Evolutionary conservation across 345 rosid genomes (phyloP).

Genomic region (Turnera subulata): DNA sequence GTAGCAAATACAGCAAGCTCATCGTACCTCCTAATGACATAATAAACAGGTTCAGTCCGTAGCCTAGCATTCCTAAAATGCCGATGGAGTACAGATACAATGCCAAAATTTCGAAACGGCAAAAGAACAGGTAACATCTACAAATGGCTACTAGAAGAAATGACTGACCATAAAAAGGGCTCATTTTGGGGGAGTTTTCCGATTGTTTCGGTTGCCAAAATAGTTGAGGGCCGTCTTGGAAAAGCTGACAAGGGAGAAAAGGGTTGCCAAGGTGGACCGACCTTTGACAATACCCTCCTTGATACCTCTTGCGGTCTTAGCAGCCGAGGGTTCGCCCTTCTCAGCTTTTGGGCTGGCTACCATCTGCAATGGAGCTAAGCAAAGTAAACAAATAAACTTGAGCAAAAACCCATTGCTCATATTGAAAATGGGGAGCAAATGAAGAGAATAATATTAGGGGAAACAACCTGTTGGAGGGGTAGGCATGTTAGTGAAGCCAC

Average conservation of each 20-base stretch:
- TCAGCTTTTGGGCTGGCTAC: conserved; percentile 32
- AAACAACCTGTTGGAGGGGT: conserved; percentile 51
- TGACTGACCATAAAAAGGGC: too few relatives aligned
- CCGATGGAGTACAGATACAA: too few relatives aligned
- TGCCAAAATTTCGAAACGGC: too few relatives aligned
- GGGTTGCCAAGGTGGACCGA: conserved; percentile 47
- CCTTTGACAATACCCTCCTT: conserved; percentile 69
- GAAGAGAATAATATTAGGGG: not conserved
- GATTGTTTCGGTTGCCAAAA: conserved; percentile 43
- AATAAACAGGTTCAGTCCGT: too few relatives aligned
- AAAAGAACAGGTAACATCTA: too few relatives aligned
- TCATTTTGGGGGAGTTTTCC: conserved; percentile 16
- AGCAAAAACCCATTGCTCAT: too few relatives aligned
- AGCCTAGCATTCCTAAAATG: too few relatives aligned
- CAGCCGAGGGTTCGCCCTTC: conserved; percentile 42
- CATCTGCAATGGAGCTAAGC: conserved; percentile 72
- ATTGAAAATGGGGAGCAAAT: not conserved
- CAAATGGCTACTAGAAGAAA: too few relatives aligned
- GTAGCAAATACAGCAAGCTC: too few relatives aligned
- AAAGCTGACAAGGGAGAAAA: conserved; percentile 43
- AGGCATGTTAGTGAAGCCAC: conserved; percentile 44
- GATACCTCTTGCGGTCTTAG: conserved; percentile 49
- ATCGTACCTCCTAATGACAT: too few relatives aligned
- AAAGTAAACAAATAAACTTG: conserved; percentile 44
- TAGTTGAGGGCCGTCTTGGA: conserved; percentile 41